Conservation (phyloP, 345 rosid species). For the Garcia nutans region DNA sequence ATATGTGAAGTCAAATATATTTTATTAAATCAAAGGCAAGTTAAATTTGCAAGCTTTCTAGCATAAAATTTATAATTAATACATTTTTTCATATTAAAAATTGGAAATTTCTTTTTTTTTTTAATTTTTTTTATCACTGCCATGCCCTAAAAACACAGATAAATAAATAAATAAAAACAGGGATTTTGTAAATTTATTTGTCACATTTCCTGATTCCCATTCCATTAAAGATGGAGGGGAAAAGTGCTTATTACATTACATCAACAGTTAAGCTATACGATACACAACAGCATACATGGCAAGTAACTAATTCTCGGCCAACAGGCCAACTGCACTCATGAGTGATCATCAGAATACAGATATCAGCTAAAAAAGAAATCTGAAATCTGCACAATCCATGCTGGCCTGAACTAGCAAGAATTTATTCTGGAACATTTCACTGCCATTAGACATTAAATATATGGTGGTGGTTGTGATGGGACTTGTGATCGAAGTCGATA, state of each 20-base stretch:
- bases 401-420: not conserved
- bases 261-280: not conserved
- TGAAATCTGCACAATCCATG: not conserved
- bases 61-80: no score
- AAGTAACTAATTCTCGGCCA: not conserved
- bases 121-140: no score
- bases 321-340: not conserved
- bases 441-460: constrained; percentile 7
- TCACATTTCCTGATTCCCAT: not conserved
- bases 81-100: no score
- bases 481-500: constrained; percentile 22
- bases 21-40: no score
- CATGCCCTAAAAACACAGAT: no score
- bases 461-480: not conserved
- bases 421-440: not conserved
- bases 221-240: not conserved
- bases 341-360: not conserved
- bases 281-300: not conserved
- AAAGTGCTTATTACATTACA: not conserved
- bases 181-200: not conserved
- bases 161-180: not conserved
- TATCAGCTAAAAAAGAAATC: not conserved
- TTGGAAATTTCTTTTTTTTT: no score
- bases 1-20: no score
- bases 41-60: no score